phyloP scores from a whole-genome alignment of 805 yeast genomes.

The Metschnikowia shivogae region DNA sequence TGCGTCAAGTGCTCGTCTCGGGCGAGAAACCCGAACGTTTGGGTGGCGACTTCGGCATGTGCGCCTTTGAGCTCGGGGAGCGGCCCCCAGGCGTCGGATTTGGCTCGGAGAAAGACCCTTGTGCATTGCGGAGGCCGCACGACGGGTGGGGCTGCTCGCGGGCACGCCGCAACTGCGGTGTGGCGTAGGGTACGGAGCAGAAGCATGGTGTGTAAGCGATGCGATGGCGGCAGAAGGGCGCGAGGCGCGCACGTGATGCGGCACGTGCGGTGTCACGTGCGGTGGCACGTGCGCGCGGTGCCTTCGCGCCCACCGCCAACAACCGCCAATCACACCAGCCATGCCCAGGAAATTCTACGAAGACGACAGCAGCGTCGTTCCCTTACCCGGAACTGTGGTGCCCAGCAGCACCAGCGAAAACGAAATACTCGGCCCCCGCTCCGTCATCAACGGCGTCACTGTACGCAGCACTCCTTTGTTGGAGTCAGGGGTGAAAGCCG shows the following conservation, averaged over 20 bases:
- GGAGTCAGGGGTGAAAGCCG: slow-evolving; percentile 44
- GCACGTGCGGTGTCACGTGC: not conserved
- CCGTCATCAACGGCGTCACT: slow-evolving; percentile 51
- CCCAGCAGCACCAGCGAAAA: slow-evolving; percentile 42
- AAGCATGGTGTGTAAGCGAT: not conserved
- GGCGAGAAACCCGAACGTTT: slow-evolving; percentile 12
- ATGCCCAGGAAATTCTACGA: slow-evolving; percentile 43
- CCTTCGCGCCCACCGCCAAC: not conserved
- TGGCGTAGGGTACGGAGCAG: not conserved
- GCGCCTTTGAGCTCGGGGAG: not conserved
- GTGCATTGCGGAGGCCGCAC: not conserved
- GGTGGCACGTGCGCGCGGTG: not conserved
- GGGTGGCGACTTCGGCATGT: not conserved
- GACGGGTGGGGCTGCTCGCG: no score
- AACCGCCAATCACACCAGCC: slow-evolving; percentile 1
- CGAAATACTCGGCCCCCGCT: slow-evolving; percentile 43
- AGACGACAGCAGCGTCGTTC: slow-evolving; percentile 43
- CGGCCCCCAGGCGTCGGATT: not conserved
- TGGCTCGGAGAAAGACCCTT: not conserved
- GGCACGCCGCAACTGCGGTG: not conserved
- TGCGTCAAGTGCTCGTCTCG: slow-evolving; percentile 16
- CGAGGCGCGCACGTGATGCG: not conserved
- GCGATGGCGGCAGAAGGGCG: not conserved
- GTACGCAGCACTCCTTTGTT: slow-evolving; percentile 49
- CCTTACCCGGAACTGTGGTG: slow-evolving; percentile 48